Evolutionary conservation across 192 early-diverging fungal genomes (phyloP).

Genomic region (Coemansia sp.): DNA sequence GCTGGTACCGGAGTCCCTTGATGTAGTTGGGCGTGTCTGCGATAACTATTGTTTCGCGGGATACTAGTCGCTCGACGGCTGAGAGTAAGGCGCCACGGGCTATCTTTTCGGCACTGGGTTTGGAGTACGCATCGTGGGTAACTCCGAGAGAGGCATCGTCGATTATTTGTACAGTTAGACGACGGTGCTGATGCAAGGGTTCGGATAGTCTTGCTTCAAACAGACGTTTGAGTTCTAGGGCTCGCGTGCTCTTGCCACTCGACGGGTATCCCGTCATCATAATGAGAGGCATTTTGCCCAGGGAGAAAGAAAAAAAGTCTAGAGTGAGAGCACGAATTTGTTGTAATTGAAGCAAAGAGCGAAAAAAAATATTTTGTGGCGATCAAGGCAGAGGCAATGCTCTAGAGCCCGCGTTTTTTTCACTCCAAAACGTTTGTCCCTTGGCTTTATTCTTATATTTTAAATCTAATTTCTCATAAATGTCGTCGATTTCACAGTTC

Average conservation of each 20-base stretch:
- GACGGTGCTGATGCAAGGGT: slow-evolving; percentile 52
- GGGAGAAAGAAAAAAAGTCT: background rate
- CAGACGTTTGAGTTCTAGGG: slow-evolving; percentile 64
- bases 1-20: slow-evolving; percentile 97
- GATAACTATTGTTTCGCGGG: slow-evolving; percentile 85
- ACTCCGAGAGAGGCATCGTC: slow-evolving; percentile 77
- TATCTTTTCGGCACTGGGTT: slow-evolving; percentile 78
- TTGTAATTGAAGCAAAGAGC: background rate
- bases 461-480: background rate
- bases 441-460: slow-evolving; percentile 1
- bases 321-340: background rate
- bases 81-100: slow-evolving; percentile 82
- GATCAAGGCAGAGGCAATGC: background rate
- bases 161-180: slow-evolving; percentile 62
- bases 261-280: slow-evolving; percentile 84
- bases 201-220: slow-evolving; percentile 51
- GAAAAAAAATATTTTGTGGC: background rate
- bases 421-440: background rate
- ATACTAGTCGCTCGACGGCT: slow-evolving; percentile 80
- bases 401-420: background rate
- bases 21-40: slow-evolving; percentile 97
- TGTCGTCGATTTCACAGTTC: slow-evolving; percentile 53
- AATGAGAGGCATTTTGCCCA: slow-evolving; percentile 80
- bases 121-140: slow-evolving; percentile 59
- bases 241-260: slow-evolving; percentile 86